Base-by-base conservation (phyloP, 1,284 basidiomycete genomes). In the Cryptococcus deneoformans region DNA sequence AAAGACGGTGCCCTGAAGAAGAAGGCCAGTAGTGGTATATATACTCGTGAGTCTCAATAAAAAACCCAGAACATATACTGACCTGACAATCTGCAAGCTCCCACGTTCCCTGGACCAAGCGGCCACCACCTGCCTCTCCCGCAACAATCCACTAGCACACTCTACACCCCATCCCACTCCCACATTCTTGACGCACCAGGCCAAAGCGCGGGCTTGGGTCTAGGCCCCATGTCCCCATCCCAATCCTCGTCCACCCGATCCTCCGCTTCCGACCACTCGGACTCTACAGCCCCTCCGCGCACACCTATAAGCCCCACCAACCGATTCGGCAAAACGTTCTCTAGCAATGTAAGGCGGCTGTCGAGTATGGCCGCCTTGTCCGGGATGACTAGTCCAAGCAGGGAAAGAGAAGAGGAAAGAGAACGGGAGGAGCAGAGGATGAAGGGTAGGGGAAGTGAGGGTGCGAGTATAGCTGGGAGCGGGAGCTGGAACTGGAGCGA, bases 41-140 rank as follows among this genome's bases (percentile, higher is more conserved):
- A 65, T 39, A 65, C 63, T 46, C 63, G 63, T 65, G 47, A 53
- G 24, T 16, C 43, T 44, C n/a, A 44, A 7, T 1, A 2, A 14
- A 20, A 20, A 20, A 20, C 20, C 20, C 20, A 20, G 20, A 20
- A 20, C 20, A 20, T 20, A 20, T 20, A 20, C 20, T 20, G 20
- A 20, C 20, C 20, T 20, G 20, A 20, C 20, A 20, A 20, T 20
- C 20, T 20, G 20, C 8, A 24, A 63, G 62, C 62, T 5, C 24
- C 52, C 5, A 63, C 63, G 5, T 65, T 61, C 47, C 63, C 61
- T 12, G 63, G 63, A 14, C 56, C 63, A 7, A 50, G 52, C 40
- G 61, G 59, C 63, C 3, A 47, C 46, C 16, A 10, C 8, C 34
- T 14, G 12, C 46, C 20, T 34, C 47, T 56, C 46, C 61, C 63